A percentile compares a stretch with the other conserved stretches of the same genome.
Evolutionary conservation across 805 yeast species (phyloP).

Genomic region (Yamadazyma paraphyllophila): DNA sequence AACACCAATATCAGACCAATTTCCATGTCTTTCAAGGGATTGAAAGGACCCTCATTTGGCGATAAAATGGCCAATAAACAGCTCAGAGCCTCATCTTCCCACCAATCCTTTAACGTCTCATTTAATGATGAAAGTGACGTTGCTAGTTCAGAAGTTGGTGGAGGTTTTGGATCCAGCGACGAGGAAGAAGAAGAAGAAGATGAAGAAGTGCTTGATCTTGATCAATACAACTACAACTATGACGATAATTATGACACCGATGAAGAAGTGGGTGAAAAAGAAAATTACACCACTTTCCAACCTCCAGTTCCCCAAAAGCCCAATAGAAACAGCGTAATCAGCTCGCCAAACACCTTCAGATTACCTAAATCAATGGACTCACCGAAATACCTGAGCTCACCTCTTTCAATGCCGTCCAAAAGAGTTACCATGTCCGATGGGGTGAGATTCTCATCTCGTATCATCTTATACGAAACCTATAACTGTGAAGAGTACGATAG

Average conservation of each 20-base stretch:
- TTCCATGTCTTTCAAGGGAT: slow-evolving; percentile 60
- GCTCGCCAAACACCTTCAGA: background rate
- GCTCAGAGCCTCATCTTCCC: slow-evolving; percentile 36
- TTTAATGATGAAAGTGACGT: slow-evolving; percentile 30
- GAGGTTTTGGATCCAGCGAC: slow-evolving; percentile 33
- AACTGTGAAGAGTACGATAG: slow-evolving; percentile 84
- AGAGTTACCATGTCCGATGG: slow-evolving; percentile 12
- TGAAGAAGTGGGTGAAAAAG: slow-evolving; percentile 8
- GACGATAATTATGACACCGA: slow-evolving; percentile 9
- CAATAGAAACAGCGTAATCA: background rate
- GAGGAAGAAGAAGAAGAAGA: slow-evolving; percentile 20
- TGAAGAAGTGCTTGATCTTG: slow-evolving; percentile 12
- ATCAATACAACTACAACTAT: slow-evolving; percentile 3
- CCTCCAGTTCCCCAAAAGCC: slow-evolving; percentile 4
- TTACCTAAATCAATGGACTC: background rate
- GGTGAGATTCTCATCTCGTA: slow-evolving; percentile 75
- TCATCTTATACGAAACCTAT: slow-evolving; percentile 82
- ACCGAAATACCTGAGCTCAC: slow-evolving; percentile 1
- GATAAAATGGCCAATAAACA: slow-evolving; percentile 27
- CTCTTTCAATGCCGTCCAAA: slow-evolving; percentile 1
- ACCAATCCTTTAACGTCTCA: slow-evolving; percentile 40
- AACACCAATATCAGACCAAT: slow-evolving; percentile 26
- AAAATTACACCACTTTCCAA: slow-evolving; percentile 2
- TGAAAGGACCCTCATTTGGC: slow-evolving; percentile 57
- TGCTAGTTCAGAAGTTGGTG: slow-evolving; percentile 34